A percentile compares a stretch with the other conserved stretches of the same genome.
These are phyloP conservation scores for Acanthamoeba rhysodes DNA, from an alignment of 208 protist genomes.

Conservation along the genomic window DNA sequence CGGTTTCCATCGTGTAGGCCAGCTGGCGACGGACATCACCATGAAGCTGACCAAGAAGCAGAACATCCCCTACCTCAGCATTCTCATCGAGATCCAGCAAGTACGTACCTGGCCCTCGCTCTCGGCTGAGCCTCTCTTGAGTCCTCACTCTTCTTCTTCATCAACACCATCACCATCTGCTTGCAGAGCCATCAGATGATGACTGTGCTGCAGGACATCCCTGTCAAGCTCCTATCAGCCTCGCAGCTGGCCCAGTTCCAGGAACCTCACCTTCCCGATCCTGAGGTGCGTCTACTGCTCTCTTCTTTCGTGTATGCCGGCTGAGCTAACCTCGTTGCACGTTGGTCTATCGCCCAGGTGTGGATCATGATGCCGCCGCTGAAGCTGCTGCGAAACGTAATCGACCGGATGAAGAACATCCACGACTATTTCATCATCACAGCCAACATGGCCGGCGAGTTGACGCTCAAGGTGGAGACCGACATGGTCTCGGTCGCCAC, in stretches of 20 bases:
- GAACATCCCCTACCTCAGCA: conserved; percentile 68
- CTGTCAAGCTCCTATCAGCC: conserved; percentile 76
- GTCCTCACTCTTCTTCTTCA: neutral
- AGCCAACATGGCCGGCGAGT: conserved; percentile 80
- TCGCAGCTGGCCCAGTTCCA: conserved; percentile 70
- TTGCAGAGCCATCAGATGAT: conserved; percentile 59
- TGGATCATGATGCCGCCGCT: conserved; percentile 81
- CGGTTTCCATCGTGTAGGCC: neutral
- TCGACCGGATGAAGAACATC: conserved; percentile 85
- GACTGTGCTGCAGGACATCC: conserved; percentile 80
- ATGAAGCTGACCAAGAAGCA: conserved; percentile 79
- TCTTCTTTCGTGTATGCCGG: neutral
- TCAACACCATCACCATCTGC: neutral
- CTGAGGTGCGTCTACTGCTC: neutral
- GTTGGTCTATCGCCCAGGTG: neutral
- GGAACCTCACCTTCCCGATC: conserved; percentile 79
- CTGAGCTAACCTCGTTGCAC: neutral
- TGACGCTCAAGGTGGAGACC: conserved; percentile 80
- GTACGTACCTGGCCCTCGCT: neutral
- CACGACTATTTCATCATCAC: conserved; percentile 79
- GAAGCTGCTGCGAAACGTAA: conserved; percentile 80
- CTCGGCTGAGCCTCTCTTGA: neutral
- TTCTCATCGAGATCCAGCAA: conserved; percentile 73
- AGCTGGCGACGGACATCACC: conserved; percentile 57
- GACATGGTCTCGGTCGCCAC: conserved; percentile 79